Evolutionary conservation across 2,329 filamentous ascomycete genomes (phyloP).

Genomic region (Ophiostoma himal-ulmi): DNA sequence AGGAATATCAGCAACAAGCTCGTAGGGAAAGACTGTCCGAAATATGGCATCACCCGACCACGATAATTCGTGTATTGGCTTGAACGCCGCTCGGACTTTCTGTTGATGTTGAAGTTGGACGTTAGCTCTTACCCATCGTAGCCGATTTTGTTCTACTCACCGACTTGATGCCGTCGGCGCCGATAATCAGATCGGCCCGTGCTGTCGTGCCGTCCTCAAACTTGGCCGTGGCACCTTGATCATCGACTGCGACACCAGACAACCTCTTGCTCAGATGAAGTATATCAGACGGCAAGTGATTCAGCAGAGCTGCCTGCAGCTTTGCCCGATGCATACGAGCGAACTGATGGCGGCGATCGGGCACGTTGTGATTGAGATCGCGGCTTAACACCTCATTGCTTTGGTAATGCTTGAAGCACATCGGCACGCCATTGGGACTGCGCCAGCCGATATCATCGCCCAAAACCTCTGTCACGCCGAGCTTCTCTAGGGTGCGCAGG

Average conservation of each 20-base stretch:
- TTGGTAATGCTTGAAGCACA: not conserved
- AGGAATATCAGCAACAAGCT: not conserved
- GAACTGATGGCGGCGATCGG: not conserved
- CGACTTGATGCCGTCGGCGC: slow-evolving; percentile 4
- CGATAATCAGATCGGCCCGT: not conserved
- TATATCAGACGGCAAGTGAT: not conserved
- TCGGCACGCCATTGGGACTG: not conserved
- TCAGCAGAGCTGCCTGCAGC: not conserved
- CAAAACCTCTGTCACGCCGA: not conserved
- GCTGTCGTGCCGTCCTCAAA: not conserved
- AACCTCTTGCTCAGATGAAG: not conserved
- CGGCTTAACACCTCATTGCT: not conserved
- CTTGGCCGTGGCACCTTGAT: not conserved
- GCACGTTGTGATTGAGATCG: not conserved
- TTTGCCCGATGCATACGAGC: slow-evolving; percentile 4
- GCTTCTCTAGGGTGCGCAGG: not conserved
- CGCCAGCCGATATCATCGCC: not conserved
- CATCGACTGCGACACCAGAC: not conserved
- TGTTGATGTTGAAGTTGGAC: not conserved
- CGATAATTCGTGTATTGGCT: not conserved
- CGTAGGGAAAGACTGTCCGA: not conserved
- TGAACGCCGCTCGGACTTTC: not conserved
- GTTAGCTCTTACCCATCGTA: not conserved
- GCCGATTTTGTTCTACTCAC: not conserved
- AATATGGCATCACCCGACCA: slow-evolving; percentile 1